Percentiles rank a stretch among this genome's conserved stretches.
phyloP scores from a whole-genome alignment of 768 basidiomycete genomes.

The Ramaria sp. region DNA sequence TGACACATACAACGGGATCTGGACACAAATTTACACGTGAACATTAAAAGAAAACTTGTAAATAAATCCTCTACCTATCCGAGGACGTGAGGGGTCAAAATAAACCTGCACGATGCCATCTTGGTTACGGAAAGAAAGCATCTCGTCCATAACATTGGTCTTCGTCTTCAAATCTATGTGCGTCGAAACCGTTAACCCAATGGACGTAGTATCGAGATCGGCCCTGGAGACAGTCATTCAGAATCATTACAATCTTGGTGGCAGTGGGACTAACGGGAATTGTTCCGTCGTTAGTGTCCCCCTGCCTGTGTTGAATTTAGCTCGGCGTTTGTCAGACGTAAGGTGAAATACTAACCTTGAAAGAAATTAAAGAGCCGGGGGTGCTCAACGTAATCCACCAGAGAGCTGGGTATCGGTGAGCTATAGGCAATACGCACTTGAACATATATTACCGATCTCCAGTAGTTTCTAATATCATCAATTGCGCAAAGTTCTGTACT shows the following conservation, averaged over 20 bases:
- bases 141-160: no score
- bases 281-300: not conserved
- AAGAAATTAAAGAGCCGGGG: no score
- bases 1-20: no score
- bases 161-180: no score
- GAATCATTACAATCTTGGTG: not conserved
- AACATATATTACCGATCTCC: conserved; percentile 26
- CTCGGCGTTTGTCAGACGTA: not conserved
- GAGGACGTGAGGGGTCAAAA: conserved; percentile 28
- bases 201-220: conserved; percentile 49
- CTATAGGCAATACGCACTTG: not conserved
- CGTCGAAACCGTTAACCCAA: no score
- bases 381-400: no score
- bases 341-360: not conserved
- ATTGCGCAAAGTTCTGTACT: no score
- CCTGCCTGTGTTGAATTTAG: not conserved
- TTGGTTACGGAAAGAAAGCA: conserved; percentile 32
- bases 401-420: not conserved
- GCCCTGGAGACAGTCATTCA: conserved; percentile 26
- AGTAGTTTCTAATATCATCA: conserved; percentile 46
- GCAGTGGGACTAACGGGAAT: not conserved
- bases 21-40: conserved; percentile 39
- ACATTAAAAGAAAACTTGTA: not conserved
- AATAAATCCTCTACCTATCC: conserved; percentile 19
- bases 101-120: conserved; percentile 41